Percentiles rank a stretch among this genome's conserved stretches.
These are phyloP conservation scores for Kodamaea suecica DNA, from an alignment of 1,139 yeast genomes.

Conservation along the genomic window DNA sequence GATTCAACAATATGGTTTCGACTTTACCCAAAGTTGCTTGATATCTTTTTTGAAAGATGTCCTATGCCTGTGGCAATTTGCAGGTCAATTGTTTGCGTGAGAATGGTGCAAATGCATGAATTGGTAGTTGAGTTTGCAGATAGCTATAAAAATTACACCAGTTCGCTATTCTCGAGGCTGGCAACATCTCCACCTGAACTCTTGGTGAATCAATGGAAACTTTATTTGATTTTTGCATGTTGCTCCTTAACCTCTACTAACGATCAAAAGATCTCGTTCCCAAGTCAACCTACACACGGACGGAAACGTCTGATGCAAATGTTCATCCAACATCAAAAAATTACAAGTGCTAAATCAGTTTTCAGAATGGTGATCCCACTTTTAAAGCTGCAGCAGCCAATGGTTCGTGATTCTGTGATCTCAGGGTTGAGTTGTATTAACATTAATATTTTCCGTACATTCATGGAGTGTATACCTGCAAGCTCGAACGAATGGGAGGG, in stretches of 20 bases:
- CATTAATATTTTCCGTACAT: conserved; percentile 79
- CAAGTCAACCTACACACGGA: conserved; percentile 59
- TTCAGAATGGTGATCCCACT: conserved; percentile 86
- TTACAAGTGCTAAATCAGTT: conserved; percentile 88
- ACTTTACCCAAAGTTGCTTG: conserved; percentile 73
- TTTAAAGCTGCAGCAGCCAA: conserved; percentile 64
- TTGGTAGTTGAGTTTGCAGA: conserved; percentile 64
- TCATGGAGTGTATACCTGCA: conserved; percentile 74
- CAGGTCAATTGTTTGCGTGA: conserved; percentile 85
- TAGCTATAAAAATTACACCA: conserved; percentile 40
- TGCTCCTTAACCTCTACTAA: conserved; percentile 86
- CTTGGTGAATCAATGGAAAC: conserved; percentile 82
- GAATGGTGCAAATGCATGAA: conserved; percentile 88
- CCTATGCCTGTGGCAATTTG: conserved; percentile 95
- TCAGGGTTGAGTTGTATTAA: conserved; percentile 86
- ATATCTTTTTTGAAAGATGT: conserved; percentile 71
- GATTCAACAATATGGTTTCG: conserved; percentile 96
- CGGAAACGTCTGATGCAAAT: conserved; percentile 74
- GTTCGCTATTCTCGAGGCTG: conserved; percentile 35
- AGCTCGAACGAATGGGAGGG: conserved; percentile 58
- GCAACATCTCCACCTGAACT: conserved; percentile 58
- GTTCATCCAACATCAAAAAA: conserved; percentile 83
- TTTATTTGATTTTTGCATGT: conserved; percentile 87
- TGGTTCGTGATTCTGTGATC: conserved; percentile 81
- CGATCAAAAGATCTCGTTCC: conserved; percentile 70